Evolutionary conservation across 208 protist genomes (phyloP).

Genomic region (Balamuthia mandrillaris): DNA sequence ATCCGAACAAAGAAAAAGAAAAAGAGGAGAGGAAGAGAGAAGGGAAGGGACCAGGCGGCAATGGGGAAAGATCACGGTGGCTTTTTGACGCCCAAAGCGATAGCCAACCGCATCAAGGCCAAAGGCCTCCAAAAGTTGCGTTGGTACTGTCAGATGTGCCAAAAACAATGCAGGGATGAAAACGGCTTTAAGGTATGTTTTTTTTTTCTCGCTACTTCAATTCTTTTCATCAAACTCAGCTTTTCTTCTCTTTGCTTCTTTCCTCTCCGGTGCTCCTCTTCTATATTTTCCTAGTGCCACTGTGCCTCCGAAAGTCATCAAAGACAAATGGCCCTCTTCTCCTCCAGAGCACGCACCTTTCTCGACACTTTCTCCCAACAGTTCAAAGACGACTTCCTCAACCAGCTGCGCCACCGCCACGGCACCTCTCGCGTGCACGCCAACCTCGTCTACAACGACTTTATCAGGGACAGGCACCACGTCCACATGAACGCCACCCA

Average conservation of each 20-base stretch:
- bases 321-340: conserved; percentile 79
- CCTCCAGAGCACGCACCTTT: conserved; percentile 61
- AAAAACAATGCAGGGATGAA: conserved; percentile 78
- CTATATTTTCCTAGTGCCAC: conserved; percentile 71
- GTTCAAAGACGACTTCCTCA: conserved; percentile 76
- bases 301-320: conserved; percentile 73
- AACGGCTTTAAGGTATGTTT: conserved; percentile 79
- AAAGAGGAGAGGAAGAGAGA: too few species aligned
- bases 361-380: conserved; percentile 72
- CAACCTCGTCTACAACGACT: conserved; percentile 81
- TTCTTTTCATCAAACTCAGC: neutral
- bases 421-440: conserved; percentile 60
- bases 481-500: conserved; percentile 80
- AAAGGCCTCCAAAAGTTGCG: conserved; percentile 84
- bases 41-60: too few species aligned
- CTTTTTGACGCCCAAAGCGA: conserved; percentile 72
- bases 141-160: conserved; percentile 87
- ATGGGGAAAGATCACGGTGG: conserved; percentile 24
- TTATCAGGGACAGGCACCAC: conserved; percentile 77
- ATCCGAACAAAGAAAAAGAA: too few species aligned
- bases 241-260: neutral
- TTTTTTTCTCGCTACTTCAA: neutral
- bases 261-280: neutral
- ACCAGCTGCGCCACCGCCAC: conserved; percentile 59
- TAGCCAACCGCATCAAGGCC: conserved; percentile 80